phyloP scores from a whole-genome alignment of 495 filamentous ascomycete genomes.

The Rhypophila decipiens region DNA sequence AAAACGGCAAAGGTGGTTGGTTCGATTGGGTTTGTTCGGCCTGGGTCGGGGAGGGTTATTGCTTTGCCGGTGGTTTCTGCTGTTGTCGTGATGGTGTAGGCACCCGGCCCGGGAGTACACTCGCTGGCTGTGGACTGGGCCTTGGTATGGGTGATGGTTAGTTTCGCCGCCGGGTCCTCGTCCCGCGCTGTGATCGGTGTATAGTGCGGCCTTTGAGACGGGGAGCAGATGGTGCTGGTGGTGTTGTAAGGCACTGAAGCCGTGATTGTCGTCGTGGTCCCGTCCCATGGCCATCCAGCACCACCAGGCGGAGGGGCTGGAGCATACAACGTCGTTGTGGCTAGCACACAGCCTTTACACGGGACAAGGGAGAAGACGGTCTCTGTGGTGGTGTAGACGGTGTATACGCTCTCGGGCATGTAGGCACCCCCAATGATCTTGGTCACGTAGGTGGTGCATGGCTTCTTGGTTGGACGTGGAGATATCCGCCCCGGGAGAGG shows the following conservation, averaged over 20 bases:
- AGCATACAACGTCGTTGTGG: background rate
- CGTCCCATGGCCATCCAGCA: background rate
- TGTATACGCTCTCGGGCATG: background rate
- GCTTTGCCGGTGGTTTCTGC: too few species aligned
- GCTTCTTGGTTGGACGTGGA: background rate
- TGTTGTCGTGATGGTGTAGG: too few species aligned
- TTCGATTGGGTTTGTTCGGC: too few species aligned
- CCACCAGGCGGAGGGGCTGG: background rate
- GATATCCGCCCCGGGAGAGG: background rate
- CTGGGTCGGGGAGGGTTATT: too few species aligned
- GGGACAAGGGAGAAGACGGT: background rate
- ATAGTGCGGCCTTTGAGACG: background rate
- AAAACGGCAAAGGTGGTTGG: too few species aligned
- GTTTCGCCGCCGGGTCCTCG: background rate
- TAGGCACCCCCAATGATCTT: background rate
- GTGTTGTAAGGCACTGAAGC: background rate
- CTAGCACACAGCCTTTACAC: background rate
- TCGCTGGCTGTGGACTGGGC: too few species aligned
- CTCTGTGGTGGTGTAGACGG: conserved; percentile 1
- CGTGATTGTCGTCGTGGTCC: background rate
- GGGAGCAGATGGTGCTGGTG: conserved; percentile 2
- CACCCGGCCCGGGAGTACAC: too few species aligned
- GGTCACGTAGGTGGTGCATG: background rate
- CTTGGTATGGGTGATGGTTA: too few species aligned
- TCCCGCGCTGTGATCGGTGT: background rate